phyloP scores from a whole-genome alignment of 2,329 filamentous ascomycete species.

The Biscogniauxia mediterranea region DNA sequence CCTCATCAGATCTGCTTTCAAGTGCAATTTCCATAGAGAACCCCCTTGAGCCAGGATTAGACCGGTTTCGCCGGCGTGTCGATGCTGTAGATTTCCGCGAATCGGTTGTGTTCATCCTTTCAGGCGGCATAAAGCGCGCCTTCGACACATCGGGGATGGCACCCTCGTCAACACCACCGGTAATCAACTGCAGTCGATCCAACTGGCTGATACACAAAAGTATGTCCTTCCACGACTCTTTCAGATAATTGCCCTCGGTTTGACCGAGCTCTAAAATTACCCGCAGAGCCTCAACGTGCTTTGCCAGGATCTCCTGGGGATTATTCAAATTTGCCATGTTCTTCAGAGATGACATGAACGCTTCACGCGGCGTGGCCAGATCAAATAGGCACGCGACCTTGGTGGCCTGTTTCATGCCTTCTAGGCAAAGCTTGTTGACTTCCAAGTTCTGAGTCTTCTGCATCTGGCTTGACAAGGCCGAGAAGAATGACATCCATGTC shows the following conservation, averaged over 20 bases:
- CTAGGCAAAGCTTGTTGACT: conserved; percentile 87
- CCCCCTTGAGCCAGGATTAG: conserved; percentile 60
- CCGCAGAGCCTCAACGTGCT: conserved; percentile 94
- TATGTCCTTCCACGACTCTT: conserved; percentile 92
- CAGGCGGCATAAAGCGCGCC: conserved; percentile 65
- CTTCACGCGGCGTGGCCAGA: conserved; percentile 86
- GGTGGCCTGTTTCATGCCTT: conserved; percentile 92
- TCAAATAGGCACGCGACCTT: conserved; percentile 93
- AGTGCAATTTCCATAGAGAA: conserved; percentile 80
- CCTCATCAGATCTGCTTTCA: conserved; percentile 88
- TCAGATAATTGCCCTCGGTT: conserved; percentile 85
- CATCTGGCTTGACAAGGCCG: conserved; percentile 86
- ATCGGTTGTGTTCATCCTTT: conserved; percentile 52
- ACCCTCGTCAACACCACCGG: conserved; percentile 89
- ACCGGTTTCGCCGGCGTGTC: conserved; percentile 48
- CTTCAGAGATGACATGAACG: conserved; percentile 88
- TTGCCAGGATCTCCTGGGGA: conserved; percentile 88
- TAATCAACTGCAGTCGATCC: conserved; percentile 91
- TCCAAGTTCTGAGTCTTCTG: conserved; percentile 93
- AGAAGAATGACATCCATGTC: conserved; percentile 99
- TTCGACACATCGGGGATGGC: conserved; percentile 89
- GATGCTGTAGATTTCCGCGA: conserved; percentile 68
- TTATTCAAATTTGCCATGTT: conserved; percentile 97
- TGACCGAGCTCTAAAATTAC: conserved; percentile 88
- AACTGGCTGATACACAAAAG: conserved; percentile 94